phyloP scores from a whole-genome alignment of 148 eudicot genomes.

The Rhododendron molle region DNA sequence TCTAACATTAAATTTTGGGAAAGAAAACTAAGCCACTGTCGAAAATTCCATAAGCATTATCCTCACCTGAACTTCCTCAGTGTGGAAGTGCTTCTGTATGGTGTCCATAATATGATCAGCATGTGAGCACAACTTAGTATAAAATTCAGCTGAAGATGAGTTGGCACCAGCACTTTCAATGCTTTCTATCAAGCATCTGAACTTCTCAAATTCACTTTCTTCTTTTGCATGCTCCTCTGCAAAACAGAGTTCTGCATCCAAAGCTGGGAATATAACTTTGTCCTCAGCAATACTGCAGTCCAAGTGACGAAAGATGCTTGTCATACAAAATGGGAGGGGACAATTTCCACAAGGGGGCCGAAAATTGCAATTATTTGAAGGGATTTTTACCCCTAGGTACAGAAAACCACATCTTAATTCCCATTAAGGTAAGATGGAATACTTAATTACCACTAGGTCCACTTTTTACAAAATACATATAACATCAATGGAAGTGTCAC shows the following conservation, averaged over 20 bases:
- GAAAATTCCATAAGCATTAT: not conserved
- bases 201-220: conserved; percentile 82
- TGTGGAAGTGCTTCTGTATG: conserved; percentile 74
- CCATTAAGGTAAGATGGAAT: too few relatives aligned
- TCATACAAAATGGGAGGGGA: conserved; percentile 2
- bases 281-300: conserved; percentile 96
- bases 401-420: too few relatives aligned
- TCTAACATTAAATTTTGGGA: not conserved
- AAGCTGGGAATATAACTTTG: conserved; percentile 92
- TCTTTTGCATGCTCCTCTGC: conserved; percentile 96
- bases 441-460: too few relatives aligned
- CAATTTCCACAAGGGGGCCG: not conserved
- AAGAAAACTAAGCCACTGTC: not conserved
- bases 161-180: conserved; percentile 73
- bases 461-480: too few relatives aligned
- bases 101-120: conserved; percentile 89
- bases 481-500: too few relatives aligned
- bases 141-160: conserved; percentile 75
- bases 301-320: conserved; percentile 20
- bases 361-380: not conserved
- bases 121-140: conserved; percentile 58
- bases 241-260: conserved; percentile 83
- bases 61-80: conserved; percentile 86
- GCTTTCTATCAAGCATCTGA: conserved; percentile 80
- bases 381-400: too few relatives aligned